phyloP scores from a whole-genome alignment of 305 asterid species.

The Rubia peregrina region DNA sequence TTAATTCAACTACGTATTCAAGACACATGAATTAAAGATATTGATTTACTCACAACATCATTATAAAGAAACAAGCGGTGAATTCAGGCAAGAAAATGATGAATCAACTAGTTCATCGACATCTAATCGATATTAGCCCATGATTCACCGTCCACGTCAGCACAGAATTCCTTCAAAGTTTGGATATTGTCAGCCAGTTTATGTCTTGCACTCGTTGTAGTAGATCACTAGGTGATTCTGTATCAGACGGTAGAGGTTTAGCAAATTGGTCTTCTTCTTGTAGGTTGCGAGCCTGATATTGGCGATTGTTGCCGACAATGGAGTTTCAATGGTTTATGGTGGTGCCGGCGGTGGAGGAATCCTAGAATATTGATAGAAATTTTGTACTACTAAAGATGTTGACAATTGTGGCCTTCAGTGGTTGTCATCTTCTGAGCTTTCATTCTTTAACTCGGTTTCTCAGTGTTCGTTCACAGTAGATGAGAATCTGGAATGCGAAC shows the following conservation, averaged over 20 bases:
- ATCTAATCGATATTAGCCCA: too few relatives aligned
- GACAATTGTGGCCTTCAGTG: too few relatives aligned
- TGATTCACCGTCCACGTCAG: slow-evolving; percentile 57
- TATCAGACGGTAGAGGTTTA: slow-evolving; percentile 83
- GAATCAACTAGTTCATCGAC: not conserved
- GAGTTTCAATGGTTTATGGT: slow-evolving; percentile 42
- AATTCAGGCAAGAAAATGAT: too few relatives aligned
- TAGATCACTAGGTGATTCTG: slow-evolving; percentile 71
- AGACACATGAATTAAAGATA: too few relatives aligned
- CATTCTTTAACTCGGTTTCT: too few relatives aligned
- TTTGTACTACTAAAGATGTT: too few relatives aligned
- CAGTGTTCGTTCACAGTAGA: too few relatives aligned
- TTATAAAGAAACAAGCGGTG: too few relatives aligned
- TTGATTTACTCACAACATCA: too few relatives aligned
- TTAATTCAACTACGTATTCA: too few relatives aligned
- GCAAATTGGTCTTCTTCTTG: slow-evolving; percentile 77
- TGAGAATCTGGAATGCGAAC: too few relatives aligned
- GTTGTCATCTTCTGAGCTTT: too few relatives aligned
- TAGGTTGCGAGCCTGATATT: slow-evolving; percentile 78
- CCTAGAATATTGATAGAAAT: not conserved
- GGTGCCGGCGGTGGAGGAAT: not conserved
- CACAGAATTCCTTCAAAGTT: slow-evolving; percentile 60
- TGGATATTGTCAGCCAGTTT: slow-evolving; percentile 83
- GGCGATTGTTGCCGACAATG: slow-evolving; percentile 52
- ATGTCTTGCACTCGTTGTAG: slow-evolving; percentile 93